These are phyloP conservation scores for Sanghuangporus baumii DNA, from an alignment of 1,284 basidiomycete species.

Conservation along the genomic window DNA sequence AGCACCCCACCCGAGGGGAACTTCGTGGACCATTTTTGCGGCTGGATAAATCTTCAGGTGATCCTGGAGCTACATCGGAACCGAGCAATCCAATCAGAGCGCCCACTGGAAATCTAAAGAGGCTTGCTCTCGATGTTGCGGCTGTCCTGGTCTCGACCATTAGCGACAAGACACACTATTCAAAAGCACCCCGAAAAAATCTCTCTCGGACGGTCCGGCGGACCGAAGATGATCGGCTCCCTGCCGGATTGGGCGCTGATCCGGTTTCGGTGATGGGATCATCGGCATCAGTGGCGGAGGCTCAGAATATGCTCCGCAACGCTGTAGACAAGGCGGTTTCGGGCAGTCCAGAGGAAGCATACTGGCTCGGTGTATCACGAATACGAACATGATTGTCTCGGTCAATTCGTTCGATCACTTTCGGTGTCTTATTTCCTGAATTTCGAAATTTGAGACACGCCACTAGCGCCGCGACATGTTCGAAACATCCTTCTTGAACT, in stretches of 20 bases:
- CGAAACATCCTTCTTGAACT: too few species aligned
- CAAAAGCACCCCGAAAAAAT: constrained; percentile 14
- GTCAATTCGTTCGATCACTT: background rate
- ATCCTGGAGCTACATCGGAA: constrained; percentile 4
- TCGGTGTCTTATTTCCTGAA: too few species aligned
- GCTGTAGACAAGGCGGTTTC: constrained; percentile 38
- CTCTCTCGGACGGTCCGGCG: background rate
- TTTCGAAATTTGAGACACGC: background rate
- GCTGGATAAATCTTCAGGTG: constrained; percentile 35
- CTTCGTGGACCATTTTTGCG: constrained; percentile 71
- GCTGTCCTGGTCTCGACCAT: constrained; percentile 25
- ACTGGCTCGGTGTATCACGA: constrained; percentile 32
- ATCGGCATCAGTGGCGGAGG: background rate
- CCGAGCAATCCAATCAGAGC: constrained; percentile 7
- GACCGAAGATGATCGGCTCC: background rate
- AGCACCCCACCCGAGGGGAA: constrained; percentile 62
- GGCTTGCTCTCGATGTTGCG: constrained; percentile 46
- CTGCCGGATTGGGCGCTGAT: constrained; percentile 24
- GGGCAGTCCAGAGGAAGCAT: constrained; percentile 34
- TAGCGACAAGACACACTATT: background rate
- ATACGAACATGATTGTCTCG: background rate
- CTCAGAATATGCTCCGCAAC: constrained; percentile 24
- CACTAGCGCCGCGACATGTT: background rate
- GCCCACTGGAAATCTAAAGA: constrained; percentile 25
- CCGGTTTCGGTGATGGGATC: constrained; percentile 20